phyloP scores from a whole-genome alignment of 495 filamentous ascomycete genomes.

The Aspergillus incahuasiensis region DNA sequence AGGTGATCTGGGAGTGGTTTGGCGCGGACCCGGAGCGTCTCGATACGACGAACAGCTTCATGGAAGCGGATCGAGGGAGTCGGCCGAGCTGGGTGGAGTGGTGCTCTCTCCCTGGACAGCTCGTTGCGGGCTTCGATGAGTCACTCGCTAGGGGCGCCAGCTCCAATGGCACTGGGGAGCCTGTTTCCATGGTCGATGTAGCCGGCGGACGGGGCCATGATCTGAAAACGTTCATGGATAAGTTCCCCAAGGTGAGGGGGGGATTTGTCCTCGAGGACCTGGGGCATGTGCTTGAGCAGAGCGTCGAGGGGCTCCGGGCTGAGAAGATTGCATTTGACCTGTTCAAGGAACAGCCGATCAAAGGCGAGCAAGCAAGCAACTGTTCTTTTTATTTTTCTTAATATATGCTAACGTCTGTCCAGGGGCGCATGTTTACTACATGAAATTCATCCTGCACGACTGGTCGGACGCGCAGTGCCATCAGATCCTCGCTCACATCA shows the following conservation, averaged over 20 bases:
- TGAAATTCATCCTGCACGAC: constrained; percentile 46
- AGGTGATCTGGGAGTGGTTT: constrained; percentile 24
- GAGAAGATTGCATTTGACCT: constrained; percentile 34
- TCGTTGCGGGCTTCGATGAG: constrained; percentile 12
- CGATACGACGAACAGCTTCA: constrained; percentile 21
- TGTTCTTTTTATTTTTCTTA: background rate
- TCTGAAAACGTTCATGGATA: constrained; percentile 27
- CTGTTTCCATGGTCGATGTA: constrained; percentile 47
- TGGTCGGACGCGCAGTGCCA: constrained; percentile 36
- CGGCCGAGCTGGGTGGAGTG: constrained; percentile 26
- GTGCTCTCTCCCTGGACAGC: constrained; percentile 24
- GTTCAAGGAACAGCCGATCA: constrained; percentile 34
- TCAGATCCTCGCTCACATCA: constrained; percentile 29
- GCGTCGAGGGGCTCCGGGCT: constrained; percentile 20
- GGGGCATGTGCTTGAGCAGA: constrained; percentile 30
- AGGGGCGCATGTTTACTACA: constrained; percentile 40
- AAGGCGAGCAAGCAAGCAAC: constrained; percentile 10
- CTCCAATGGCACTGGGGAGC: constrained; percentile 6
- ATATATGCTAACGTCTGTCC: background rate
- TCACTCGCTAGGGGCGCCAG: no score
- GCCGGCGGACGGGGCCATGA: constrained; percentile 47
- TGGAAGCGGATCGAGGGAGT: constrained; percentile 20
- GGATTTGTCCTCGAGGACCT: constrained; percentile 45
- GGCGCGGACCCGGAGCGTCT: background rate
- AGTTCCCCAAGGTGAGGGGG: constrained; percentile 16